phyloP scores from a whole-genome alignment of 2,329 filamentous ascomycete species.

The Stemphylium vesicarium region DNA sequence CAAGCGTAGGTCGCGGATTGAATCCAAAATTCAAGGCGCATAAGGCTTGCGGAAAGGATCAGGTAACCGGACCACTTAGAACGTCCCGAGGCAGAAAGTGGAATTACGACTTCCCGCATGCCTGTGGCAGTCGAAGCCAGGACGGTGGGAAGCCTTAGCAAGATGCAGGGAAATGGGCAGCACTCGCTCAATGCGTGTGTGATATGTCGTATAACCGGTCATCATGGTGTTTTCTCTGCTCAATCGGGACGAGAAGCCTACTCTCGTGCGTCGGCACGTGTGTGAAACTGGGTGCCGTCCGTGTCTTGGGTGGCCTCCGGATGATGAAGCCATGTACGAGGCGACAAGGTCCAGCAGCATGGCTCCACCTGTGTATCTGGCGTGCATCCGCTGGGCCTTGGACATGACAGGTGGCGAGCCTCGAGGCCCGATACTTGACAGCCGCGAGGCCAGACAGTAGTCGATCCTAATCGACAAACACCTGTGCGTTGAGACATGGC shows the following conservation, averaged over 20 bases:
- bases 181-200: conserved; percentile 2
- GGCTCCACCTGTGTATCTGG: conserved; percentile 10
- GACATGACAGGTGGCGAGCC: conserved; percentile 1
- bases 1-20: conserved; percentile 19
- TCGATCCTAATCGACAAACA: conserved; percentile 18
- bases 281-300: conserved; percentile 3
- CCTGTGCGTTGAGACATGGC: conserved; percentile 35
- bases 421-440: conserved; percentile 22
- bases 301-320: conserved; percentile 19
- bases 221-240: conserved; percentile 11
- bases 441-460: conserved; percentile 15
- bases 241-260: conserved; percentile 8
- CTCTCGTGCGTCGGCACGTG: conserved; percentile 12
- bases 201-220: conserved; percentile 24
- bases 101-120: conserved; percentile 5
- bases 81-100: background rate
- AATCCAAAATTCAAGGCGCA: conserved; percentile 1
- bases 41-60: conserved; percentile 18
- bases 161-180: conserved; percentile 12
- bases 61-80: conserved; percentile 6
- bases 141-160: conserved; percentile 34
- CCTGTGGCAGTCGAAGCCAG: conserved; percentile 19
- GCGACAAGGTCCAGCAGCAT: conserved; percentile 6
- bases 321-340: conserved; percentile 5
- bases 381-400: conserved; percentile 7